Percentiles rank a stretch among this genome's conserved stretches.
Evolutionary conservation across 345 rosid genomes (phyloP).

Genomic region (Dipteronia dyeriana): DNA sequence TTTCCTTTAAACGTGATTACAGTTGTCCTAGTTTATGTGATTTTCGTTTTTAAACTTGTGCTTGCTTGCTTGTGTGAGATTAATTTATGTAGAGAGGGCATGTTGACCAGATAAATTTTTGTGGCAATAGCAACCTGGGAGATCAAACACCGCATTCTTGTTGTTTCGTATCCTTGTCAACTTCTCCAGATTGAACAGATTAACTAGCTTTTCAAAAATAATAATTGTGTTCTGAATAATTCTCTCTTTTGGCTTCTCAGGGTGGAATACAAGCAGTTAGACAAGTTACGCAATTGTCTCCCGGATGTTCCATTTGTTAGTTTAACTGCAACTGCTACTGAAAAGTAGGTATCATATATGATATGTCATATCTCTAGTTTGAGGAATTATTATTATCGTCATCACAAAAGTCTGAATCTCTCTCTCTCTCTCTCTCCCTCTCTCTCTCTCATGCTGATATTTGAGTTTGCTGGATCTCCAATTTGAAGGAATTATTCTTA

Average conservation of each 20-base stretch:
- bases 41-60: not conserved
- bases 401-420: not conserved
- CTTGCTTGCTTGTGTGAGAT: not conserved
- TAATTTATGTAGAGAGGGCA: not conserved
- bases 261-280: slow-evolving; percentile 49
- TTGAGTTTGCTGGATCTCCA: not conserved
- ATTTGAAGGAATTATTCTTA: not conserved
- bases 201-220: not conserved
- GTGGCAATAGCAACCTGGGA: not conserved
- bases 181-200: not conserved
- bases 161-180: not conserved
- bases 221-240: not conserved
- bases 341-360: slow-evolving; percentile 31
- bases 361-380: not conserved
- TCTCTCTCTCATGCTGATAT: not conserved
- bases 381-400: not conserved
- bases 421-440: not conserved
- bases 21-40: not conserved
- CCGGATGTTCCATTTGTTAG: slow-evolving; percentile 46
- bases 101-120: not conserved
- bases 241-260: slow-evolving; percentile 28
- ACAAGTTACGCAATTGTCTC: slow-evolving; percentile 39
- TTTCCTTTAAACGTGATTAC: not conserved
- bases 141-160: not conserved
- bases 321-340: slow-evolving; percentile 56